A percentile compares a stretch with the other conserved stretches of the same genome.
Evolutionary conservation across 805 yeast genomes (phyloP).

Genomic region (Candida berthetii): DNA sequence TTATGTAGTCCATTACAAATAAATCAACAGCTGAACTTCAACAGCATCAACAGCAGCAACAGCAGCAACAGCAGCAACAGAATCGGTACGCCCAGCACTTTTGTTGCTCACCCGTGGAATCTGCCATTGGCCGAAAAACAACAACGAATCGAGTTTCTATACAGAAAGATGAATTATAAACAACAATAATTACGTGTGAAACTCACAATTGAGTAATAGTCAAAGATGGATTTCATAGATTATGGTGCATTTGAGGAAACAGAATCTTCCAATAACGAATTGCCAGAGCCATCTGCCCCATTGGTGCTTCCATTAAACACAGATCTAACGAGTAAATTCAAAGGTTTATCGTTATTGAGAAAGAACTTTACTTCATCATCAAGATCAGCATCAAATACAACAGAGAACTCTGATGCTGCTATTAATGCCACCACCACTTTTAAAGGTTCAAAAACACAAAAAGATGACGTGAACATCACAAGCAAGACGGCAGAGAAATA

Average conservation of each 20-base stretch:
- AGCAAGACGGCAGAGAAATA: conserved; percentile 35
- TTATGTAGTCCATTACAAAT: no score
- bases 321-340: conserved; percentile 27
- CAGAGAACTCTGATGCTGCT: no score
- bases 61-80: no score
- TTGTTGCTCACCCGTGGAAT: no score
- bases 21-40: no score
- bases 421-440: neutral
- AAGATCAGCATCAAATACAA: no score
- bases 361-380: conserved; percentile 12
- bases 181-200: no score
- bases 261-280: neutral
- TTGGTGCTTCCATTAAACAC: conserved; percentile 29
- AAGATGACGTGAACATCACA: conserved; percentile 5
- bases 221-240: conserved; percentile 20
- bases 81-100: no score
- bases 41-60: no score
- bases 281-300: conserved; percentile 34
- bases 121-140: no score
- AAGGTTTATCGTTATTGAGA: conserved; percentile 27
- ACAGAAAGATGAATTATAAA: no score
- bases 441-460: neutral
- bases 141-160: no score
- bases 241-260: conserved; percentile 13
- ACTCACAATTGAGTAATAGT: neutral